Conservation (phyloP, 2,329 filamentous ascomycete genomes). For the Aspergillus sojae region DNA sequence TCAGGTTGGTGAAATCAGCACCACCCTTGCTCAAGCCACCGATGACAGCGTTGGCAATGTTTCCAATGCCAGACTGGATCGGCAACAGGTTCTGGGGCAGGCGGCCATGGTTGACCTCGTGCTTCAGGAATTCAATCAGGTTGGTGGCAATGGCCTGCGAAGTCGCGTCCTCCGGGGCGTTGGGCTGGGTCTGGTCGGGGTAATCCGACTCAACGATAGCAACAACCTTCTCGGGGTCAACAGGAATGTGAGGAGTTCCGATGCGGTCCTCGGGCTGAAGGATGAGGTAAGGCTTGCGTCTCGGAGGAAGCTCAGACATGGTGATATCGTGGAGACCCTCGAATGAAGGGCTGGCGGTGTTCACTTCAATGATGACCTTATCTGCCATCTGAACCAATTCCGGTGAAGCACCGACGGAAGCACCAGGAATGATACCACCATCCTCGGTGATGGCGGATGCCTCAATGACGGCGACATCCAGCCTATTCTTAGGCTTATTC, state of each 20-base stretch:
- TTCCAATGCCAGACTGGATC: constrained; percentile 85
- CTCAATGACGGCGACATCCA: constrained; percentile 85
- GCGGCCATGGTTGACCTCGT: constrained; percentile 78
- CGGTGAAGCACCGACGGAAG: constrained; percentile 80
- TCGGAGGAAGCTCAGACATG: constrained; percentile 80
- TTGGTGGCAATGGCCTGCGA: constrained; percentile 75
- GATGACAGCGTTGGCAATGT: constrained; percentile 90
- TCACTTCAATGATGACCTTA: constrained; percentile 91
- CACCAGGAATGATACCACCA: constrained; percentile 84
- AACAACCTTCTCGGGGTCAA: constrained; percentile 82
- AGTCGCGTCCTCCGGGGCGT: constrained; percentile 72
- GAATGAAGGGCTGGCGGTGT: constrained; percentile 81
- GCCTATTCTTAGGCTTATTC: constrained; percentile 70
- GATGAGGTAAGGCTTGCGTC: constrained; percentile 81
- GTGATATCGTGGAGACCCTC: constrained; percentile 90
- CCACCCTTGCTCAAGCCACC: constrained; percentile 73
- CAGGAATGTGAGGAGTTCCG: constrained; percentile 76
- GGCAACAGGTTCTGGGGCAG: constrained; percentile 77
- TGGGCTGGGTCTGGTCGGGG: constrained; percentile 74
- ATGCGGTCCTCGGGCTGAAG: constrained; percentile 86
- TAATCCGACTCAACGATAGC: constrained; percentile 85
- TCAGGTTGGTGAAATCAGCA: constrained; percentile 83
- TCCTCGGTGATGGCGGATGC: constrained; percentile 85
- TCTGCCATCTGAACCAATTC: constrained; percentile 89
- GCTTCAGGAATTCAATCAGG: constrained; percentile 82